phyloP scores from a whole-genome alignment of 1,139 yeast genomes.

The Yamadazyma dushanensis region DNA sequence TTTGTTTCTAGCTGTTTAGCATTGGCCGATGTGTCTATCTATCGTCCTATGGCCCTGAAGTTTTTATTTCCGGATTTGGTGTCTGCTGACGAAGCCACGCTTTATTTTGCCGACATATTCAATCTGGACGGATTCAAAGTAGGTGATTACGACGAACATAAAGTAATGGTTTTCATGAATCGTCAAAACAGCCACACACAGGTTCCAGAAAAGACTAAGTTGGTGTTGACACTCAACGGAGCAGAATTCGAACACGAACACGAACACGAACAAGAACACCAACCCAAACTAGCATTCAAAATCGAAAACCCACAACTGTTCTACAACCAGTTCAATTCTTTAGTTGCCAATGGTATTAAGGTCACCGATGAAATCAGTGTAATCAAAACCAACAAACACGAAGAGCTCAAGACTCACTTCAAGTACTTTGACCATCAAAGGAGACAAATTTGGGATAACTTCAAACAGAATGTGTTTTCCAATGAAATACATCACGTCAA shows the following conservation, averaged over 20 bases:
- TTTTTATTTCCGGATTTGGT: conserved; percentile 3
- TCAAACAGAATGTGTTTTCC: conserved; percentile 9
- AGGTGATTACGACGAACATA: conserved; percentile 25
- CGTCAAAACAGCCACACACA: conserved; percentile 17
- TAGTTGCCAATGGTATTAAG: conserved; percentile 8
- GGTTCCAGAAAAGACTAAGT: conserved; percentile 22
- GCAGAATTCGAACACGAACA: conserved; percentile 5
- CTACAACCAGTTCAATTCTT: conserved; percentile 7
- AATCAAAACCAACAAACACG: conserved; percentile 20
- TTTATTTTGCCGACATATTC: conserved; percentile 41
- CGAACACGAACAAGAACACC: no score
- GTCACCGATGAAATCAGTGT: conserved; percentile 40
- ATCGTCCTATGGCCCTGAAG: conserved; percentile 7
- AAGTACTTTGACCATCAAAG: conserved; percentile 31
- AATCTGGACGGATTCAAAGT: conserved; percentile 28
- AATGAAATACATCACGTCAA: conserved; percentile 21
- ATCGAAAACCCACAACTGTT: conserved; percentile 2
- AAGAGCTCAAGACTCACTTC: conserved; percentile 32
- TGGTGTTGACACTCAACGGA: conserved; percentile 43
- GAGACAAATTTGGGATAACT: conserved; percentile 35
- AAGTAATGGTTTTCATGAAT: conserved; percentile 28
- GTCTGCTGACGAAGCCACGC: conserved; percentile 22
- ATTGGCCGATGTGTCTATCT: conserved; percentile 6
- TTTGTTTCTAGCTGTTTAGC: conserved; percentile 4
- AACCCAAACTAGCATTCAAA: conserved; percentile 8